Evolutionary conservation across 345 rosid species (phyloP).

Genomic region (Camelina laxa): DNA sequence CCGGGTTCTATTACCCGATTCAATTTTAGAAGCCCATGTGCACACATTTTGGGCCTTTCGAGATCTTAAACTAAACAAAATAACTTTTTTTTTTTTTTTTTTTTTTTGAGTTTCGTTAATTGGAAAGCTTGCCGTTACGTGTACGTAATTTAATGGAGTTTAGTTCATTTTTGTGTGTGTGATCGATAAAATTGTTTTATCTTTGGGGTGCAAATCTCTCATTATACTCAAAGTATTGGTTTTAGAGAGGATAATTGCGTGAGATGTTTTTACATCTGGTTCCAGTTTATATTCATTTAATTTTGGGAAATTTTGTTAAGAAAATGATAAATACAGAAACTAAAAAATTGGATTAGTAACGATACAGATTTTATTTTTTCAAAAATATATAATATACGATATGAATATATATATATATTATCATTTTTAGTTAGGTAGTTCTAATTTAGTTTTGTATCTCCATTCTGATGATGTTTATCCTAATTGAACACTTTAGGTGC

Average conservation of each 20-base stretch:
- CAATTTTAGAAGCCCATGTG: slow-evolving; percentile 35
- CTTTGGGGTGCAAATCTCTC: slow-evolving; percentile 27
- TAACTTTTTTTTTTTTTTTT: not conserved
- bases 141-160: slow-evolving; percentile 23
- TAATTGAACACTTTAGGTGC: not conserved
- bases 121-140: slow-evolving; percentile 35
- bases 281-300: not conserved
- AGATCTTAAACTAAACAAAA: not conserved
- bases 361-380: too few relatives aligned
- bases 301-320: not conserved
- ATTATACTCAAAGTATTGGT: not conserved
- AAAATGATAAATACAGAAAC: too few relatives aligned
- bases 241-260: not conserved
- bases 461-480: not conserved
- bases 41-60: slow-evolving; percentile 31
- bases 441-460: not conserved
- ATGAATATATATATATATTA: too few relatives aligned
- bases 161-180: not conserved
- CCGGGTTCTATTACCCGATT: not conserved
- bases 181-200: slow-evolving; percentile 10
- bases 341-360: too few relatives aligned
- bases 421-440: too few relatives aligned
- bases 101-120: slow-evolving; percentile 7
- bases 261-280: not conserved
- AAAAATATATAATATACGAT: too few relatives aligned